Conservation (phyloP, 441 rosid species). For the Corymbia calophylla region DNA sequence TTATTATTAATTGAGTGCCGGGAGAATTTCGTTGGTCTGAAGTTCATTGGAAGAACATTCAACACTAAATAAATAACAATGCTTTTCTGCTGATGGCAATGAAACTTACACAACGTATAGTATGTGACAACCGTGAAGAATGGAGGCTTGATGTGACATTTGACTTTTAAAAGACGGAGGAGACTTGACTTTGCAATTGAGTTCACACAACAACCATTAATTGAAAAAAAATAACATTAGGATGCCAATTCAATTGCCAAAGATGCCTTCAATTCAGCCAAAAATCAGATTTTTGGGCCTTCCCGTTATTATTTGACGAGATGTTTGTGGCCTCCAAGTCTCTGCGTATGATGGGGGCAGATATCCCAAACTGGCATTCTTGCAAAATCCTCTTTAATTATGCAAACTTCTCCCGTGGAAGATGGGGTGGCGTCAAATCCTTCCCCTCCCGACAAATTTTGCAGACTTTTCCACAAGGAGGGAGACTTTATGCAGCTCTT, state of each 20-base stretch:
- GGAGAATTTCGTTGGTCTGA: rapidly evolving
- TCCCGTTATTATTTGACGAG: no score
- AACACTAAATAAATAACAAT: neutral
- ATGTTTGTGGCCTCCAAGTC: no score
- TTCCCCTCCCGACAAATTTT: neutral
- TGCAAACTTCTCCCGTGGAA: rapidly evolving
- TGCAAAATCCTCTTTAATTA: neutral
- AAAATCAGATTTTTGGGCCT: no score
- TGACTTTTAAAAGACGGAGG: neutral
- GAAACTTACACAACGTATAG: neutral
- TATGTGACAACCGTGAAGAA: neutral
- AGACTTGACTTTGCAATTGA: no score
- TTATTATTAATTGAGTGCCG: neutral
- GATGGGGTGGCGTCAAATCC: neutral
- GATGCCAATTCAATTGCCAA: no score
- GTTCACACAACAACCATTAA: no score
- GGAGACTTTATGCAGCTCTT: neutral
- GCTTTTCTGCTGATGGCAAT: neutral
- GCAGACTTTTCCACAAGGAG: neutral
- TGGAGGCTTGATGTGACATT: neutral
- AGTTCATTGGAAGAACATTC: neutral
- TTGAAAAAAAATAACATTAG: no score
- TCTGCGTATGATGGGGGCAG: no score
- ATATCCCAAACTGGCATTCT: no score
- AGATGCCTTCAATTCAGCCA: no score